phyloP scores from a whole-genome alignment of 371 early-diverging fungal species.

The Circinella minor region DNA sequence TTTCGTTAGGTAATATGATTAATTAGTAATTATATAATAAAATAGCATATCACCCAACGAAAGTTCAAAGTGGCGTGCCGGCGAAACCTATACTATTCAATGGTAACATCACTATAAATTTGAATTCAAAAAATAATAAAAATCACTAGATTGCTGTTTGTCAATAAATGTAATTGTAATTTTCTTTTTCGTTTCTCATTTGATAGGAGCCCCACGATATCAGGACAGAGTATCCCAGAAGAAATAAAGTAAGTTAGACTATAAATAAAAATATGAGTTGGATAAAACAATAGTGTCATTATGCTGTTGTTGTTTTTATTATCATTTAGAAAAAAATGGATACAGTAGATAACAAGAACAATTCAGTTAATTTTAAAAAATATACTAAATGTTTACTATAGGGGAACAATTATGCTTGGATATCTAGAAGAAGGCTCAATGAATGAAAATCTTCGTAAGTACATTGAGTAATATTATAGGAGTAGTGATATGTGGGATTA shows the following conservation, averaged over 20 bases:
- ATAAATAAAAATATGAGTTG: neutral
- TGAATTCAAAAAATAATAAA: neutral
- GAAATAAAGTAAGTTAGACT: slow-evolving; percentile 17
- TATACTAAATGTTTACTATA: neutral
- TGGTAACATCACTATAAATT: slow-evolving; percentile 9
- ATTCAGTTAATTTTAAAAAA: too few species aligned
- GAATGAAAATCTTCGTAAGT: slow-evolving; percentile 43
- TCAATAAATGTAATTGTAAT: neutral
- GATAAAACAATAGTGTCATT: too few species aligned
- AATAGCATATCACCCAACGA: slow-evolving; percentile 17
- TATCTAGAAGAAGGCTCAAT: slow-evolving; percentile 32
- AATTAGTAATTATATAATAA: too few species aligned
- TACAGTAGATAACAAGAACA: too few species aligned
- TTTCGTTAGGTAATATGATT: too few species aligned
- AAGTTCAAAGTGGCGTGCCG: slow-evolving; percentile 26
- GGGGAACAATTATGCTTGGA: slow-evolving; percentile 41
- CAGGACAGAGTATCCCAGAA: slow-evolving; percentile 20
- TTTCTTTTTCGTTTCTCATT: too few species aligned
- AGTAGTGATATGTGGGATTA: neutral
- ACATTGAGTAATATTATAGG: neutral
- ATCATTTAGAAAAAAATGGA: too few species aligned
- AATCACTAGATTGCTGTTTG: neutral
- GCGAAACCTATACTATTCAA: slow-evolving; percentile 22
- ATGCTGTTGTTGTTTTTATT: too few species aligned
- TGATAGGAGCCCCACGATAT: slow-evolving; percentile 16